phyloP scores from a whole-genome alignment of 108 stramenopile species.

The Pelagomonas calceolata region DNA sequence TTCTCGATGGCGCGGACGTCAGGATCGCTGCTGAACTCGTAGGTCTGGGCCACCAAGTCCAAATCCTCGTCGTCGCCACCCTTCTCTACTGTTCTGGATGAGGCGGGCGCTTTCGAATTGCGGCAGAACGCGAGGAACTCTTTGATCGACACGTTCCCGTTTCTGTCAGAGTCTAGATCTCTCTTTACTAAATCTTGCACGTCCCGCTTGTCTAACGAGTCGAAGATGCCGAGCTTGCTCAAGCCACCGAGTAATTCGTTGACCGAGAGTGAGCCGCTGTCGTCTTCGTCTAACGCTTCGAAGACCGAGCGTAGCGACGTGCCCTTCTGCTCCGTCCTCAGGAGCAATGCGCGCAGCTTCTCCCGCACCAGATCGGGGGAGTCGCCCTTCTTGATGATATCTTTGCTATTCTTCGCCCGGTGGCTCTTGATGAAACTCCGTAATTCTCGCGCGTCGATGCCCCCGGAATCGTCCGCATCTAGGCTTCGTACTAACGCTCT shows the following conservation, averaged over 20 bases:
- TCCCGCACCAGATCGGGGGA: slow-evolving; percentile 18
- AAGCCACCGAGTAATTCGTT: slow-evolving; percentile 26
- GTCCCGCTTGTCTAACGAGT: slow-evolving; percentile 8
- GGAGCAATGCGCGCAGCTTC: slow-evolving; percentile 21
- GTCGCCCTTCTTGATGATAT: slow-evolving; percentile 1
- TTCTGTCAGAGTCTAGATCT: slow-evolving; percentile 6
- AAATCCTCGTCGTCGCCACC: slow-evolving; percentile 8
- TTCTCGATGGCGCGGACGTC: slow-evolving; percentile 35
- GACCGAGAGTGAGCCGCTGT: slow-evolving; percentile 24
- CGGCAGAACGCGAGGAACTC: slow-evolving; percentile 34
- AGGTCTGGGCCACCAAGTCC: slow-evolving; percentile 3
- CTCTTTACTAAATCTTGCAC: neutral
- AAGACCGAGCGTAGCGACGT: slow-evolving; percentile 20
- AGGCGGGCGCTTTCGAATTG: neutral
- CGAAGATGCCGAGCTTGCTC: slow-evolving; percentile 23
- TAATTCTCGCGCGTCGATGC: neutral
- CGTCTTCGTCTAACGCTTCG: slow-evolving; percentile 28
- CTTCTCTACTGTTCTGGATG: too few species aligned
- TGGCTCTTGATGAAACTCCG: neutral
- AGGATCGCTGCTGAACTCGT: slow-evolving; percentile 33
- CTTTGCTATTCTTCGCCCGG: neutral
- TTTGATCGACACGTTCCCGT: slow-evolving; percentile 27
- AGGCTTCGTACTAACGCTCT: neutral
- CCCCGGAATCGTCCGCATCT: neutral
- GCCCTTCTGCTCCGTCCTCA: slow-evolving; percentile 29